phyloP scores from a whole-genome alignment of 768 basidiomycete species.

The Leccinum boreale region DNA sequence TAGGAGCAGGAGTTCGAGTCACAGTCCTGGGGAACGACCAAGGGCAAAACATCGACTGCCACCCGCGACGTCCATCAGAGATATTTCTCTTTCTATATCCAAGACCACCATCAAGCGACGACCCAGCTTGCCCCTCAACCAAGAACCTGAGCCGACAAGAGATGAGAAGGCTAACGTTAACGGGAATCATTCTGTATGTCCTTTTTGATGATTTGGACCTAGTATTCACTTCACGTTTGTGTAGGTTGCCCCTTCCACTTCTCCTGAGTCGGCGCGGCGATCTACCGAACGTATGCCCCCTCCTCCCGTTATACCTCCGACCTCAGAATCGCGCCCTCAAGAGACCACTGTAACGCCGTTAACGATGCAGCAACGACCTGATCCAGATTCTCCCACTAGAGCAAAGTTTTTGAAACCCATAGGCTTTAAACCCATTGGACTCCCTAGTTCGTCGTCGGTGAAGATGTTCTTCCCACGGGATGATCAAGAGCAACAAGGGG shows the following conservation, averaged over 20 bases:
- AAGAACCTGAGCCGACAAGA: constrained; percentile 25
- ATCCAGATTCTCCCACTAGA: constrained; percentile 19
- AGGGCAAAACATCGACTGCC: constrained; percentile 67
- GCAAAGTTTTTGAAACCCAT: constrained; percentile 34
- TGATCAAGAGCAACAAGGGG: constrained; percentile 53
- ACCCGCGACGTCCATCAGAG: constrained; percentile 38
- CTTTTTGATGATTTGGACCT: not conserved
- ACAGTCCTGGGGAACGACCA: constrained; percentile 50
- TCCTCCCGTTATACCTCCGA: constrained; percentile 23
- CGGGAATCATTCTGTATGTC: constrained; percentile 35
- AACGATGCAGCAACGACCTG: constrained; percentile 12
- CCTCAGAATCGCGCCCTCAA: constrained; percentile 13
- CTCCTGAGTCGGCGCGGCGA: constrained; percentile 20
- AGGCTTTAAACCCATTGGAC: constrained; percentile 68
- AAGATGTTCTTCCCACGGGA: constrained; percentile 83
- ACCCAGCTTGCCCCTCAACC: constrained; percentile 15
- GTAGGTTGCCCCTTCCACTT: constrained; percentile 18
- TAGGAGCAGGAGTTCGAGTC: constrained; percentile 50
- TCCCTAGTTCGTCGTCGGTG: constrained; percentile 45
- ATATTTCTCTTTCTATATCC: constrained; percentile 29
- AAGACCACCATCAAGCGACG: constrained; percentile 28
- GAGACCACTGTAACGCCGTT: constrained; percentile 12
- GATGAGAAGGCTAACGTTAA: constrained; percentile 38
- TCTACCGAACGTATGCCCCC: constrained; percentile 35
- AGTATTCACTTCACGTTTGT: constrained; percentile 9